Conservation (phyloP, 257 asterid genomes). For the Jacaranda copaia region DNA sequence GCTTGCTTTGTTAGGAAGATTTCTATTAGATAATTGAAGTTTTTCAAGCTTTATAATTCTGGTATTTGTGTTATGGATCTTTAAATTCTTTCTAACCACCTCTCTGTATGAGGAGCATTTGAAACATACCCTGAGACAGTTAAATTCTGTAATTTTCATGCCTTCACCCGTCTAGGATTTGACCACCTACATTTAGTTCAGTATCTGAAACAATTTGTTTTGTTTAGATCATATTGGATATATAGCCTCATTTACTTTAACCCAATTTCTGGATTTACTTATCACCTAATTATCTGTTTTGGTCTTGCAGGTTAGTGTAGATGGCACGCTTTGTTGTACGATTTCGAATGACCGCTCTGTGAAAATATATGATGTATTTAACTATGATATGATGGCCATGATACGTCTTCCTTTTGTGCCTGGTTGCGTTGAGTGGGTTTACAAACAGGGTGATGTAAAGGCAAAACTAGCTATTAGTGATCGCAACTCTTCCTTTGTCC, state of each 20-base stretch:
- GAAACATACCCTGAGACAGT: slow-evolving; percentile 1
- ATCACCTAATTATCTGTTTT: slow-evolving; percentile 40
- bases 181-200: background rate
- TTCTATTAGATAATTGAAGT: background rate
- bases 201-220: background rate
- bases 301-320: slow-evolving; percentile 83
- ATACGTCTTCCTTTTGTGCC: slow-evolving; percentile 91
- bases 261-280: slow-evolving; percentile 23
- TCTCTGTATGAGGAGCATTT: slow-evolving; percentile 19
- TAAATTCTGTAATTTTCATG: slow-evolving; percentile 14
- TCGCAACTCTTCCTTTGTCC: slow-evolving; percentile 78
- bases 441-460: slow-evolving; percentile 90
- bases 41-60: slow-evolving; percentile 6
- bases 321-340: slow-evolving; percentile 96
- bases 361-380: slow-evolving; percentile 93
- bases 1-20: background rate
- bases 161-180: slow-evolving; percentile 15
- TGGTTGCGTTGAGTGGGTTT: slow-evolving; percentile 91
- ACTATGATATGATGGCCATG: slow-evolving; percentile 99
- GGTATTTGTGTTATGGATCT: background rate
- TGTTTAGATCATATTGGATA: slow-evolving; percentile 16
- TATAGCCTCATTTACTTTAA: background rate
- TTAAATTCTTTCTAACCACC: background rate
- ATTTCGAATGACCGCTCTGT: slow-evolving; percentile 90
- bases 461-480: slow-evolving; percentile 93